Evolutionary conservation across 306 rosid genomes (phyloP), one percentile per base, ranked within the genome.

Genomic region (Cucumis melo): DNA sequence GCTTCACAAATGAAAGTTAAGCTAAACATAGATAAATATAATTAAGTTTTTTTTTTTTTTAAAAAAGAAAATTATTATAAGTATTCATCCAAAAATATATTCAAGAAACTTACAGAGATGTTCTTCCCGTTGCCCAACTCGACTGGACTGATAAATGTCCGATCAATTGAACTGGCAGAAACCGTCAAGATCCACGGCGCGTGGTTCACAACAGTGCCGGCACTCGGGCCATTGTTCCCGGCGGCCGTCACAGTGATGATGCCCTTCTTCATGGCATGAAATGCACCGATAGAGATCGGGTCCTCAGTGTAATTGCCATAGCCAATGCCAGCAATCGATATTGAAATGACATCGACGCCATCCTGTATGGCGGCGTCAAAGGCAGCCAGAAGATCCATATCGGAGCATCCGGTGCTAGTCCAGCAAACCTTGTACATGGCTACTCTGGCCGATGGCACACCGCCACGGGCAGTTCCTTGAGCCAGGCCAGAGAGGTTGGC

Each of bases 131-230:
- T 90, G 15, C 98, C 97, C 84, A 94, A 78, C 78, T 80, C 81
- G 50, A 94, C 76, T 36, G 66, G 81, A 80, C 86, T 90, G 27
- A 38, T 77, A 81, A 94, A 91, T 70, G 73, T 75, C 87, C 96
- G 89, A 77, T 91, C 97, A 81, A 90, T 87, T 60, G 90, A 89
- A 77, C 95, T 88, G 21, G 98, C 98, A 19, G 87, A 96, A n/a
- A 94, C 96, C 0, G 98, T 94, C 5, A 93, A 78, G 7, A 93
- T 73, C 98, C 98, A 93, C 1, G 98, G 98, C 1, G 97, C 98
- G 61, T 66, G 80, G 78, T 93, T 93, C 1, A 78, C 19, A 38
- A 93, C 86, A n/a, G 74, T 78, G 19, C 79, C 87, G 75, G 83
- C 19, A 42, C 21, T 24, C 6, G 98, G 98, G 11, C 98, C 97